Conservation (phyloP, 305 asterid species). For the Solanum hybrid region DNA sequence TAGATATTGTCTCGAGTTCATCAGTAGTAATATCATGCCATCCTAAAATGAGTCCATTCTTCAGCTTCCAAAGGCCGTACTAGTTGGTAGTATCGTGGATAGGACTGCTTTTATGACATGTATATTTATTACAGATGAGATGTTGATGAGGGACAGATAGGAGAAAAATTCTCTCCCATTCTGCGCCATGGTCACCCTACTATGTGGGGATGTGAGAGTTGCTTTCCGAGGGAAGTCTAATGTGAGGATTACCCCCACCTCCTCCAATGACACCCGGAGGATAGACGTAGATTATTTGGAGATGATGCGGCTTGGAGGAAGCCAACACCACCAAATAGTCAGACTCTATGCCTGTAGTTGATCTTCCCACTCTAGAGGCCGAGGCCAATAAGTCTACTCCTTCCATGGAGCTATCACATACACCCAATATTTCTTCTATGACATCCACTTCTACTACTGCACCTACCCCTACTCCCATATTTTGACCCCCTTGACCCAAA, state of each 20-base stretch:
- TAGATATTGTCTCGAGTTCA: too few species aligned
- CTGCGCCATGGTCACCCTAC: background rate
- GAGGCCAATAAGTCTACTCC: background rate
- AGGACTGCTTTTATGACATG: background rate
- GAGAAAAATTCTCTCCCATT: background rate
- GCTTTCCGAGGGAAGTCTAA: background rate
- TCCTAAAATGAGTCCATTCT: background rate
- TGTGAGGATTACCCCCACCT: background rate
- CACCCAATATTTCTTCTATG: too few species aligned
- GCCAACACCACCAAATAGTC: background rate
- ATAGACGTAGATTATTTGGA: background rate
- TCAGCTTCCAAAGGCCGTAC: too few species aligned
- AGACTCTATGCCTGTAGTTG: too few species aligned
- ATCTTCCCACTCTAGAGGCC: too few species aligned
- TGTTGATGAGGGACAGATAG: background rate
- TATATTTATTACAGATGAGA: background rate
- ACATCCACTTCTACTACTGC: background rate
- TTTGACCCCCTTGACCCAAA: background rate
- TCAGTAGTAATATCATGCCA: too few species aligned
- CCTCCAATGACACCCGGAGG: background rate
- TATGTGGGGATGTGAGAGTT: background rate
- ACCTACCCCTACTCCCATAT: background rate
- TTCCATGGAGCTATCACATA: background rate
- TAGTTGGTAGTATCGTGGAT: background rate
- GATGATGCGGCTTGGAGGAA: background rate